phyloP scores from a whole-genome alignment of 768 basidiomycete species.

The Crepidotus variabilis region DNA sequence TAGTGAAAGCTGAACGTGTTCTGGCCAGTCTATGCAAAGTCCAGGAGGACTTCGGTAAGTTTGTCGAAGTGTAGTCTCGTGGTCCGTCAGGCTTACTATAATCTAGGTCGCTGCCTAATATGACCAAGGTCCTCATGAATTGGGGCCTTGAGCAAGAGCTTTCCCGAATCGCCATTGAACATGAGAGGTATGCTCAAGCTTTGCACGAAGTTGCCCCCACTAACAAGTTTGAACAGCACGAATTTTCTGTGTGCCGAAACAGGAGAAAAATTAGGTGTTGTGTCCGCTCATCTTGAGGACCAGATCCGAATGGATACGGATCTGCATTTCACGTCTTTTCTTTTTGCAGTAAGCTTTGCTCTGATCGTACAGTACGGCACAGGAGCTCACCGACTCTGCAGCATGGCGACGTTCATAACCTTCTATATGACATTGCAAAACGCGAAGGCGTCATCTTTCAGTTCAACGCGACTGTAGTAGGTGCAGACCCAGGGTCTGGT shows the following conservation, averaged over 20 bases:
- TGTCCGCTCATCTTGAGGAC: too few species aligned
- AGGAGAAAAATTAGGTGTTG: too few species aligned
- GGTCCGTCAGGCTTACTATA: too few species aligned
- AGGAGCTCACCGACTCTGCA: constrained; percentile 17
- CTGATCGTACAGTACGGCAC: neutral
- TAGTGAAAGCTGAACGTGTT: neutral
- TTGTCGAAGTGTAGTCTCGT: too few species aligned
- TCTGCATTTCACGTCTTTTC: too few species aligned
- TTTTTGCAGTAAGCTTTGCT: too few species aligned
- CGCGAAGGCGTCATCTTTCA: constrained; percentile 45
- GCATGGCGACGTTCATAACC: constrained; percentile 49
- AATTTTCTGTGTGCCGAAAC: neutral
- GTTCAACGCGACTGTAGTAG: constrained; percentile 32
- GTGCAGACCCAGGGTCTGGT: constrained; percentile 26
- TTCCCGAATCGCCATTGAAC: constrained; percentile 31
- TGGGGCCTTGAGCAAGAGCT: constrained; percentile 52
- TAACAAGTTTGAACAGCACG: neutral
- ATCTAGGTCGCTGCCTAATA: constrained; percentile 49
- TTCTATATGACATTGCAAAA: constrained; percentile 43
- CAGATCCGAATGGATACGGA: too few species aligned
- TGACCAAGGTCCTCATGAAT: constrained; percentile 49
- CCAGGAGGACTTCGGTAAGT: constrained; percentile 30
- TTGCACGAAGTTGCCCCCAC: neutral
- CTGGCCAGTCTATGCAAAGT: constrained; percentile 20
- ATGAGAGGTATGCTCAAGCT: constrained; percentile 17